Conservation (phyloP, 495 filamentous ascomycete genomes). For the Daldinia loculata region DNA sequence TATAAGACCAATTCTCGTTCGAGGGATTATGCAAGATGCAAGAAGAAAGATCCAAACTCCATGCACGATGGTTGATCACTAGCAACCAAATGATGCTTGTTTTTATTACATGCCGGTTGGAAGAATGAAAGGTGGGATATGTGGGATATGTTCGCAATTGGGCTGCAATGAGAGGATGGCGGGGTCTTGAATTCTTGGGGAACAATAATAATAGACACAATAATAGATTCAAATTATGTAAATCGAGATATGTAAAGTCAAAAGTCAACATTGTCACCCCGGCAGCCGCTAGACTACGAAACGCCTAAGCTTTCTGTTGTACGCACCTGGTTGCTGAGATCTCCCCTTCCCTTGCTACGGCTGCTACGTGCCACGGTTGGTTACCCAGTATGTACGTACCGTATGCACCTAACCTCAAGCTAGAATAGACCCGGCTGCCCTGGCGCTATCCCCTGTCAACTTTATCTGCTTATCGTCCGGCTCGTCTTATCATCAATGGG, state of each 20-base stretch:
- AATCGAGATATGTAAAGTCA: slow-evolving; percentile 9
- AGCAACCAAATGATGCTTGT: slow-evolving; percentile 39
- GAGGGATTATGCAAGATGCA: slow-evolving; percentile 32
- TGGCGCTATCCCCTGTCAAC: slow-evolving; percentile 4
- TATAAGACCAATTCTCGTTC: slow-evolving; percentile 11
- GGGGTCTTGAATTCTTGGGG: slow-evolving; percentile 33
- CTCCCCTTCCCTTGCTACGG: background rate
- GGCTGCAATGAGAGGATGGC: slow-evolving; percentile 27
- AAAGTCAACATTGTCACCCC: slow-evolving; percentile 35
- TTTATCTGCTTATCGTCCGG: slow-evolving; percentile 9
- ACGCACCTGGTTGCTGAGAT: background rate
- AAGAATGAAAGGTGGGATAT: slow-evolving; percentile 34
- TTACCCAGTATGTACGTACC: slow-evolving; percentile 9
- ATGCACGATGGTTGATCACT: slow-evolving; percentile 40
- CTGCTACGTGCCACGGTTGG: background rate
- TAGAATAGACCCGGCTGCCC: background rate
- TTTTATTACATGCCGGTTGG: slow-evolving; percentile 38
- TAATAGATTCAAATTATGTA: slow-evolving; percentile 4
- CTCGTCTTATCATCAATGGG: slow-evolving; percentile 4
- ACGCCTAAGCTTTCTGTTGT: slow-evolving; percentile 11
- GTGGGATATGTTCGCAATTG: slow-evolving; percentile 33
- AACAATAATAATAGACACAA: background rate
- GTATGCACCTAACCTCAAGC: slow-evolving; percentile 6
- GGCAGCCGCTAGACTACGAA: slow-evolving; percentile 33
- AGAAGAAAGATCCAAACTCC: slow-evolving; percentile 23